A percentile compares a stretch with the other conserved stretches of the same genome.
Conservation (phyloP, 805 yeast species). For the Candida golubevii region DNA sequence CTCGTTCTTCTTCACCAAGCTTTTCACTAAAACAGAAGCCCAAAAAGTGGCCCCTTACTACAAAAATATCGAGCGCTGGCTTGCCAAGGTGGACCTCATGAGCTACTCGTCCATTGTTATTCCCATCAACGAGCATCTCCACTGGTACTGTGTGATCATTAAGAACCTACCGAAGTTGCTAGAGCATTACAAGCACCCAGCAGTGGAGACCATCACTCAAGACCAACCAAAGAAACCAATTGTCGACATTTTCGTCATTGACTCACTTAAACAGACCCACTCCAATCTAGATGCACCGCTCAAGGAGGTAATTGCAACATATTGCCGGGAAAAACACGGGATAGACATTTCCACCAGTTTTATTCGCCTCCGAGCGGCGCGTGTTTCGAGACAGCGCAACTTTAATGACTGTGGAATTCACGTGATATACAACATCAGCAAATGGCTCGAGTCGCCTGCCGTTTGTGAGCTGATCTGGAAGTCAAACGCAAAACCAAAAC, state of each 20-base stretch:
- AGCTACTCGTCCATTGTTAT: conserved; percentile 58
- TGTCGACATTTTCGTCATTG: conserved; percentile 57
- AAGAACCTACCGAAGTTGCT: conserved; percentile 43
- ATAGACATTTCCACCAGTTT: conserved; percentile 42
- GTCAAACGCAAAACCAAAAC: conserved; percentile 11
- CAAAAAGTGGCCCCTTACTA: conserved; percentile 41
- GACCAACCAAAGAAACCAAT: conserved; percentile 1
- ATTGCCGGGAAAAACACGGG: conserved; percentile 61
- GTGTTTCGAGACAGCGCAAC: conserved; percentile 81
- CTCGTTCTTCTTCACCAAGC: conserved; percentile 76
- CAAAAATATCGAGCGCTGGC: conserved; percentile 71
- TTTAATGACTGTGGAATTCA: conserved; percentile 94
- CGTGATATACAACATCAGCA: conserved; percentile 67
- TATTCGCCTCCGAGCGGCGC: conserved; percentile 46
- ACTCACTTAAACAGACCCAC: conserved; percentile 67
- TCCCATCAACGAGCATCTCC: conserved; percentile 77
- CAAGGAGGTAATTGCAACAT: conserved; percentile 55
- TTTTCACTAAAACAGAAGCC: conserved; percentile 33
- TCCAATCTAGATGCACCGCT: conserved; percentile 48
- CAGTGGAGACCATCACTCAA: not conserved
- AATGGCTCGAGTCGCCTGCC: conserved; percentile 48
- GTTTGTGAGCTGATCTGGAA: conserved; percentile 51
- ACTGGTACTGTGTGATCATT: conserved; percentile 85
- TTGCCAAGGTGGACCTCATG: conserved; percentile 57
- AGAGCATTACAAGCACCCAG: not conserved